Evolutionary conservation across 163 green algal genomes (phyloP).

Genomic region (Chlamydomonas reinhardtii): DNA sequence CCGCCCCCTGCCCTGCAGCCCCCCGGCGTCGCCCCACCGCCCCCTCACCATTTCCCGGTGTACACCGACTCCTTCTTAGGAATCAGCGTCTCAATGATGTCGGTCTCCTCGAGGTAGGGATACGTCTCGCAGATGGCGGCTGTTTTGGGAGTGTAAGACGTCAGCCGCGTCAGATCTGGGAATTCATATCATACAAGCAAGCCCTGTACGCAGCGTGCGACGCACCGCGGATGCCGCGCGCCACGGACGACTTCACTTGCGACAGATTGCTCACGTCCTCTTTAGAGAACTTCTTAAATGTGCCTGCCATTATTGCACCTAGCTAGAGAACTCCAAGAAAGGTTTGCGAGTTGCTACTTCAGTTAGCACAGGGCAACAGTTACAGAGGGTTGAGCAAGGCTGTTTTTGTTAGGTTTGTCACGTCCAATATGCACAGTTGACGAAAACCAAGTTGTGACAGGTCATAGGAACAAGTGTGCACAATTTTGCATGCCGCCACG

Average conservation of each 20-base stretch:
- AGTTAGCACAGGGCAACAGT: too few species aligned
- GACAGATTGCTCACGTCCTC: conserved; percentile 83
- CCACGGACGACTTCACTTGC: conserved; percentile 96
- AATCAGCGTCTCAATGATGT: conserved; percentile 93
- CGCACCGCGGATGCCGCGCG: conserved; percentile 91
- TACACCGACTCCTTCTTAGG: conserved; percentile 95
- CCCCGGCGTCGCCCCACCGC: not conserved
- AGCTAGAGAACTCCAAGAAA: not conserved
- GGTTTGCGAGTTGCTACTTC: not conserved
- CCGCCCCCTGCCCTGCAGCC: not conserved
- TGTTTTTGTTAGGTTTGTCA: too few species aligned
- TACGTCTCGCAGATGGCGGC: conserved; percentile 89
- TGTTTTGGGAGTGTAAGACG: conserved; percentile 63
- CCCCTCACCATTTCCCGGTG: conserved; percentile 90
- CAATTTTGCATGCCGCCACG: too few species aligned
- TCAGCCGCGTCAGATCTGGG: too few species aligned
- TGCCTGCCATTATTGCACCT: not conserved
- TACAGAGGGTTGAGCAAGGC: too few species aligned
- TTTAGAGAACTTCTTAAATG: conserved; percentile 84
- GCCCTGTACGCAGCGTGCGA: not conserved
- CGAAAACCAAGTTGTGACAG: too few species aligned
- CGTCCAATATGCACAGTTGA: too few species aligned
- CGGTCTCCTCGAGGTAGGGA: conserved; percentile 86
- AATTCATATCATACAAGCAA: not conserved
- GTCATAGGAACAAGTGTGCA: too few species aligned